Conservation (phyloP, 2,329 filamentous ascomycete genomes). For the Trichoderma koningiopsis region DNA sequence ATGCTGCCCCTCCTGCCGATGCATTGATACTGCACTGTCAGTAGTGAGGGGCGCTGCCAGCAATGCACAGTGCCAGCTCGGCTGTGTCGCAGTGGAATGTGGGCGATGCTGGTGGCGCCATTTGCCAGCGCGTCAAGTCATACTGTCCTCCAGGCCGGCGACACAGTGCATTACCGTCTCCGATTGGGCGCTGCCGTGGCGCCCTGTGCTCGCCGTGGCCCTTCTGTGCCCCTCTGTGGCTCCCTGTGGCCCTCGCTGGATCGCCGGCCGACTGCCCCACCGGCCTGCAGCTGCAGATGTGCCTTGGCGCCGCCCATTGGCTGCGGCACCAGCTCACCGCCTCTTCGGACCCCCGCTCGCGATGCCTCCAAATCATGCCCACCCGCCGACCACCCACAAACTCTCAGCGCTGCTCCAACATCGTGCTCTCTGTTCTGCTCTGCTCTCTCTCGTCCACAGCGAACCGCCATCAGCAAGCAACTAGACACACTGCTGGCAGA, state of each 20-base stretch:
- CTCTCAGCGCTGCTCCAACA: not conserved
- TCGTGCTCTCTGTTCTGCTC: not conserved
- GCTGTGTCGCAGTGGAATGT: not conserved
- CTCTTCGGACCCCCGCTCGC: constrained; percentile 38
- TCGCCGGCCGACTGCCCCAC: constrained; percentile 34
- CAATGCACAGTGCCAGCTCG: not conserved
- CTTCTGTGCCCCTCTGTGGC: constrained; percentile 27
- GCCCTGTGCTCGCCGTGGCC: constrained; percentile 14
- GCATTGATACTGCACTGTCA: not conserved
- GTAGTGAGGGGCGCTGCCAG: not conserved
- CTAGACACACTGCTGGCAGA: not conserved
- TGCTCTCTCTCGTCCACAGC: not conserved
- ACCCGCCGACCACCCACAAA: constrained; percentile 22
- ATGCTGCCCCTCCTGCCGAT: constrained; percentile 8
- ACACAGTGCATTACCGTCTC: constrained; percentile 22
- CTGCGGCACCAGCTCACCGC: constrained; percentile 44
- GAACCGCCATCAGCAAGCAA: not conserved
- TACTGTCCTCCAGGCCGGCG: constrained; percentile 8
- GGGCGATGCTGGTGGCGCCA: constrained; percentile 10
- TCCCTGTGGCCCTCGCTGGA: constrained; percentile 29
- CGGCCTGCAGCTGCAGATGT: constrained; percentile 36
- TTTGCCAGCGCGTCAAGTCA: constrained; percentile 8
- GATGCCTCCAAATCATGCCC: constrained; percentile 28
- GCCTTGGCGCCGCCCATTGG: constrained; percentile 40
- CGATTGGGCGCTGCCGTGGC: constrained; percentile 17